phyloP scores from a whole-genome alignment of 768 basidiomycete genomes.

The Leccinum sublutescens region DNA sequence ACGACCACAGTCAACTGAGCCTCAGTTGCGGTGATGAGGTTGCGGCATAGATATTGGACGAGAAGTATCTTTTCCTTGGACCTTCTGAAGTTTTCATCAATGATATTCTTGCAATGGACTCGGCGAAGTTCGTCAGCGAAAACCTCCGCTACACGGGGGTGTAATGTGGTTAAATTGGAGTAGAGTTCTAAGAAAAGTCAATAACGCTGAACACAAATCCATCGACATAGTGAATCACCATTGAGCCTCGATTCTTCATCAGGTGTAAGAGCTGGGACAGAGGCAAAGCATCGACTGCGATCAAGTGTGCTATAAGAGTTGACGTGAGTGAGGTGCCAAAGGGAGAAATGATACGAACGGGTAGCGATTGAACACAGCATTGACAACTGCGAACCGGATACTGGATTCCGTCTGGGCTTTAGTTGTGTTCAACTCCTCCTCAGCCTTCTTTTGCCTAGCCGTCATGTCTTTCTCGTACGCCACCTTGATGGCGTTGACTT shows the following conservation, averaged over 20 bases:
- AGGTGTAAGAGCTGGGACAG: conserved; percentile 11
- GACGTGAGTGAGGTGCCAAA: not conserved
- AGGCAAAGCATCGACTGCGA: conserved; percentile 14
- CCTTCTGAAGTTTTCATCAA: conserved; percentile 20
- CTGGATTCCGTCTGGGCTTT: conserved; percentile 15
- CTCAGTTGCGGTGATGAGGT: conserved; percentile 13
- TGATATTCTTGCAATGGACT: conserved; percentile 13
- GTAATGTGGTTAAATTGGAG: conserved; percentile 16
- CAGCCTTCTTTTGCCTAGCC: conserved; percentile 12
- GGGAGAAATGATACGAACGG: conserved; percentile 11
- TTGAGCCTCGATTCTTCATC: conserved; percentile 16
- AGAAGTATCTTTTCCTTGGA: conserved; percentile 27
- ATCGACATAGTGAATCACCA: conserved; percentile 2
- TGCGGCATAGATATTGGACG: conserved; percentile 14
- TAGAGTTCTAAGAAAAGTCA: conserved; percentile 14
- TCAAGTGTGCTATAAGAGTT: conserved; percentile 16
- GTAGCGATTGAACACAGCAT: conserved; percentile 29
- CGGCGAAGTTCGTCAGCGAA: conserved; percentile 21
- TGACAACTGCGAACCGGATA: conserved; percentile 24
- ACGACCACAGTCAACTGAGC: conserved; percentile 14
- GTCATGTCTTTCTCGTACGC: not conserved
- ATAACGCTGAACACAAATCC: not conserved
- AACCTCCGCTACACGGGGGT: conserved; percentile 19
- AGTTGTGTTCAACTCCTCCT: conserved; percentile 12
- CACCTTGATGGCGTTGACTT: conserved; percentile 10